phyloP scores from a whole-genome alignment of 441 rosid species.

The Omphalea diandra region DNA sequence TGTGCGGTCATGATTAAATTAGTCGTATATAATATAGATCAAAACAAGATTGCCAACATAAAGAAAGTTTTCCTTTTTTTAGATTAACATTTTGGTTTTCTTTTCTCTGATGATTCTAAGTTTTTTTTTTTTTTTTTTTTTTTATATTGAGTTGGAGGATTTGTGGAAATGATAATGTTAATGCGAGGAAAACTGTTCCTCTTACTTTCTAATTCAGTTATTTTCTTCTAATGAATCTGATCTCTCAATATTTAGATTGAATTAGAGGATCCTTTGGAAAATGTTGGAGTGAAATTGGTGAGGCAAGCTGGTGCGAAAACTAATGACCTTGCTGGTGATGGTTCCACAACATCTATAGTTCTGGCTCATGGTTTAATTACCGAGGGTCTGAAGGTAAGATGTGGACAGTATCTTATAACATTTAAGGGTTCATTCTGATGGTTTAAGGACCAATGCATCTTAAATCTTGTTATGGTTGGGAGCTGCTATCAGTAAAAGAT shows the following conservation, averaged over 20 bases:
- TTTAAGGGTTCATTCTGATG: background rate
- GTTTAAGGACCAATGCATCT: background rate
- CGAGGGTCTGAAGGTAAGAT: conserved; percentile 76
- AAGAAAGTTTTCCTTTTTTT: no score
- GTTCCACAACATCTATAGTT: conserved; percentile 82
- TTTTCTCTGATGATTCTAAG: no score
- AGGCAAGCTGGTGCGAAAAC: conserved; percentile 97
- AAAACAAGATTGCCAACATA: no score
- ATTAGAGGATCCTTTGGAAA: conserved; percentile 83
- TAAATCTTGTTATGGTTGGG: background rate
- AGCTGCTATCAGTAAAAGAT: background rate
- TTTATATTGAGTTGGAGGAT: no score
- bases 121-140: no score
- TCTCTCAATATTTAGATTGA: conserved; percentile 56
- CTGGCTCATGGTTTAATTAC: conserved; percentile 89
- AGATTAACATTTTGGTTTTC: no score
- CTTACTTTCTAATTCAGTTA: background rate
- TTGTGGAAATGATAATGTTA: no score
- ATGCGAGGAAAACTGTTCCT: background rate
- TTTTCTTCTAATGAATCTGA: background rate
- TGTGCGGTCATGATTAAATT: background rate
- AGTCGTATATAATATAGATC: background rate
- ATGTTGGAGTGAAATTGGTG: conserved; percentile 93
- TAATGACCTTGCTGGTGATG: conserved; percentile 92
- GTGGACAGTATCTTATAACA: no score